Evolutionary conservation across 2,329 filamentous ascomycete genomes (phyloP).

Genomic region (Aureobasidium zeae): DNA sequence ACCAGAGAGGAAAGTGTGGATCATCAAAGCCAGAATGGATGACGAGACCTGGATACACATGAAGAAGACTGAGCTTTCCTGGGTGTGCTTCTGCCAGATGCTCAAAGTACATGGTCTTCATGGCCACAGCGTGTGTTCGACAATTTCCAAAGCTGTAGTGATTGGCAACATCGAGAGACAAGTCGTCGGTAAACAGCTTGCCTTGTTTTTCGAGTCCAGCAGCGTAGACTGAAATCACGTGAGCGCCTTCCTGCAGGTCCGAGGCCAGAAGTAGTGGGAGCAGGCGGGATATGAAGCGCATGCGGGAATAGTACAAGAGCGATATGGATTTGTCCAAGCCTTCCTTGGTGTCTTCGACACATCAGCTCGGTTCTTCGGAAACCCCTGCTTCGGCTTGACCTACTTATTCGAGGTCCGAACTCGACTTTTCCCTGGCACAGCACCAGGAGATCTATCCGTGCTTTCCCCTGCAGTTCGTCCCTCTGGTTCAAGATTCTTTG

Average conservation of each 20-base stretch:
- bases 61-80: constrained; percentile 18
- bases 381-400: too few species aligned
- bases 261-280: constrained; percentile 19
- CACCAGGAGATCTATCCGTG: constrained; percentile 32
- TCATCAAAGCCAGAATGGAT: constrained; percentile 17
- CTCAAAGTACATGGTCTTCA: constrained; percentile 22
- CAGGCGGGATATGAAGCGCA: constrained; percentile 19
- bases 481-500: constrained; percentile 11
- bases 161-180: constrained; percentile 18
- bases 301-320: constrained; percentile 23
- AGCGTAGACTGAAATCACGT: constrained; percentile 21
- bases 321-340: constrained; percentile 21
- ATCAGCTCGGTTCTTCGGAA: not conserved
- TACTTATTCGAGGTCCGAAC: constrained; percentile 18
- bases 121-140: constrained; percentile 18
- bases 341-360: constrained; percentile 19
- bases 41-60: constrained; percentile 23
- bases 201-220: constrained; percentile 18
- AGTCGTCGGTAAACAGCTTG: constrained; percentile 16
- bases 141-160: constrained; percentile 17
- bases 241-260: constrained; percentile 8
- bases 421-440: constrained; percentile 31
- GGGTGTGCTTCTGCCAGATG: constrained; percentile 18
- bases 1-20: constrained; percentile 19
- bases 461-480: constrained; percentile 19